These are phyloP conservation scores for Penicillium antarcticum DNA, from an alignment of 495 filamentous ascomycete species.

Conservation along the genomic window DNA sequence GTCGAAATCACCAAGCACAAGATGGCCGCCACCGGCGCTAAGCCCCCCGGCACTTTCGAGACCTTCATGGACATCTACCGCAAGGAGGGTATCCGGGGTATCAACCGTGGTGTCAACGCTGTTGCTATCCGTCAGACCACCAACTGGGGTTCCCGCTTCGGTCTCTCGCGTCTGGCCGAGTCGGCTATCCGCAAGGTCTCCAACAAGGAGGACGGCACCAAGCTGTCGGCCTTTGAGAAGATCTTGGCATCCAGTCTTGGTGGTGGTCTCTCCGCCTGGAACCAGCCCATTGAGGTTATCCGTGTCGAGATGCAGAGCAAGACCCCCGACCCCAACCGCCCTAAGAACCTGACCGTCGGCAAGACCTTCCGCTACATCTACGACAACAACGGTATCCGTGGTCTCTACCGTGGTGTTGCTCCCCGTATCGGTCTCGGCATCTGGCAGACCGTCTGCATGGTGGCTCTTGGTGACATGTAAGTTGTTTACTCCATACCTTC, in stretches of 20 bases:
- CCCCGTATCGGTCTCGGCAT: conserved; percentile 92
- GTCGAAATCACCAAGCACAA: conserved; percentile 99
- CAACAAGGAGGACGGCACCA: conserved; percentile 74
- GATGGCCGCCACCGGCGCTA: conserved; percentile 75
- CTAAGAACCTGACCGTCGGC: conserved; percentile 96
- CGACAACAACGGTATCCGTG: conserved; percentile 78
- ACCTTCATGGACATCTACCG: conserved; percentile 98
- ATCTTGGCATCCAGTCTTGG: conserved; percentile 82
- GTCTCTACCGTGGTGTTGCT: conserved; percentile 92
- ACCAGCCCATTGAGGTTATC: conserved; percentile 99
- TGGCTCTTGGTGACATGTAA: conserved; percentile 98
- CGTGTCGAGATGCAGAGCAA: conserved; percentile 99
- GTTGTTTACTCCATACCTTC: conserved; percentile 31
- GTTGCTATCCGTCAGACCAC: conserved; percentile 98
- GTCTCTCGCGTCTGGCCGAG: conserved; percentile 86
- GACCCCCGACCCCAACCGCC: conserved; percentile 93
- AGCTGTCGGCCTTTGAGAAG: conserved; percentile 79
- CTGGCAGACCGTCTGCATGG: conserved; percentile 99
- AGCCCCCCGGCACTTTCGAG: conserved; percentile 80
- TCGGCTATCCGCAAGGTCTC: conserved; percentile 77
- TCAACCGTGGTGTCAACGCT: conserved; percentile 97
- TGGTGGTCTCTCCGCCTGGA: conserved; percentile 95
- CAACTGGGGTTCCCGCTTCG: conserved; percentile 98
- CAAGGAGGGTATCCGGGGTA: conserved; percentile 89
- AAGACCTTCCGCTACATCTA: conserved; percentile 95